These are phyloP conservation scores for Vicia sativa DNA, from an alignment of 306 rosid genomes.

Conservation along the genomic window DNA sequence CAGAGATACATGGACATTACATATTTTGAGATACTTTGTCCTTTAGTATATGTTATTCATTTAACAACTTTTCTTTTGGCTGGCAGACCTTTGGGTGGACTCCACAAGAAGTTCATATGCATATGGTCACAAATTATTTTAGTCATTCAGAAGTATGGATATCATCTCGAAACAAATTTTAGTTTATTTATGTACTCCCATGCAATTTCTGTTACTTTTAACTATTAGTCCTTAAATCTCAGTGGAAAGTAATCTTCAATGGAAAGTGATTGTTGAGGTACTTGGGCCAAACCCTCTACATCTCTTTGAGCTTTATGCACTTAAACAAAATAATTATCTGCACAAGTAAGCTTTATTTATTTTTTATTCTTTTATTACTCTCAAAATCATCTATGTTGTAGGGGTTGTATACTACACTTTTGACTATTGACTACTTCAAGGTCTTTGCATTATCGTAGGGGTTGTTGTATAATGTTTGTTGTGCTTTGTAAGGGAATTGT, in stretches of 20 bases:
- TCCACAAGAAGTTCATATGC: constrained; percentile 78
- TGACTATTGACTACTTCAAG: constrained; percentile 10
- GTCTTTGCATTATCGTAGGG: neutral
- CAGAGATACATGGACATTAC: constrained; percentile 95
- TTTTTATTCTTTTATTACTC: constrained; percentile 29
- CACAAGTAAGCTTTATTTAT: constrained; percentile 64
- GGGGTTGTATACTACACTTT: constrained; percentile 16
- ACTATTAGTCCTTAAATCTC: constrained; percentile 43
- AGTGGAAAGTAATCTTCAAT: too few relatives aligned
- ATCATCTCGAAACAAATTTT: constrained; percentile 23
- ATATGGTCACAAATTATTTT: constrained; percentile 85
- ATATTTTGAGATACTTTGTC: too few relatives aligned
- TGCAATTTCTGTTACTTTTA: constrained; percentile 13
- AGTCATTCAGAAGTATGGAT: constrained; percentile 74
- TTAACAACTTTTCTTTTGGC: constrained; percentile 41
- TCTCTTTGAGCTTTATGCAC: constrained; percentile 85
- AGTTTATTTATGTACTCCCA: neutral
- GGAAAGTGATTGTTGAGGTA: constrained; percentile 71
- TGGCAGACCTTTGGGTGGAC: constrained; percentile 91
- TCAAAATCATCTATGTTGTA: constrained; percentile 18
- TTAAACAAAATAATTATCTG: constrained; percentile 68
- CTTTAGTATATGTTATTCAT: constrained; percentile 37
- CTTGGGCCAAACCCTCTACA: constrained; percentile 90
- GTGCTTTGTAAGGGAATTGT: too few relatives aligned
- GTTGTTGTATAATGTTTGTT: too few relatives aligned